These are phyloP conservation scores for Hyaloperonospora arabidopsidis DNA, from an alignment of 352 stramenopile species.

Conservation along the genomic window DNA sequence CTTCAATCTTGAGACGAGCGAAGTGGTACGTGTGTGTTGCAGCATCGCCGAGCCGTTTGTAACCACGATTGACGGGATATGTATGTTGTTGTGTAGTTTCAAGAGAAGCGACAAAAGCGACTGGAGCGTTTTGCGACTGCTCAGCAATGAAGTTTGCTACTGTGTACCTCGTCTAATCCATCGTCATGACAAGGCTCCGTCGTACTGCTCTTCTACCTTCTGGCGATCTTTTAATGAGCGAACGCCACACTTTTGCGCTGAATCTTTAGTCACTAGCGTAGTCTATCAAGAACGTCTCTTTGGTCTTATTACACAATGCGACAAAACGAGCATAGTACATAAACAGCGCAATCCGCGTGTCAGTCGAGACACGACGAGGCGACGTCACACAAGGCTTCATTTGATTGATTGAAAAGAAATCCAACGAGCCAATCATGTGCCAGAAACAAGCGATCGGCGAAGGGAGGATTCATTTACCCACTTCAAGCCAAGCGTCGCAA, in stretches of 20 bases:
- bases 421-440: slow-evolving; percentile 10
- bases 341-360: slow-evolving; percentile 3
- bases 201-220: slow-evolving; percentile 4
- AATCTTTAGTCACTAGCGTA: slow-evolving; percentile 7
- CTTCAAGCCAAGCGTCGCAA: slow-evolving; percentile 41
- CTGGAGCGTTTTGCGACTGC: slow-evolving; percentile 49
- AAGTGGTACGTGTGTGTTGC: slow-evolving; percentile 46
- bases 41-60: slow-evolving; percentile 6
- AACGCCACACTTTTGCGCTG: slow-evolving; percentile 4
- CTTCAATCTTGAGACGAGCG: slow-evolving; percentile 73
- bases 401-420: slow-evolving; percentile 5
- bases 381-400: neutral
- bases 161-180: neutral
- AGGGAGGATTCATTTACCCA: slow-evolving; percentile 17
- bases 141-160: slow-evolving; percentile 18
- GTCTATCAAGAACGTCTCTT: slow-evolving; percentile 7
- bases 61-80: slow-evolving; percentile 4
- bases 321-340: slow-evolving; percentile 22
- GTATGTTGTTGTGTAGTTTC: slow-evolving; percentile 30
- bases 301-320: slow-evolving; percentile 22
- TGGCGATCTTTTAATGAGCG: slow-evolving; percentile 4
- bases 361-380: neutral
- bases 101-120: slow-evolving; percentile 73
- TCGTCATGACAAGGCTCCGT: slow-evolving; percentile 10
- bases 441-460: slow-evolving; percentile 6